These are phyloP conservation scores for Alternaria ethzedia DNA, from an alignment of 2,329 filamentous ascomycete species.

Conservation along the genomic window DNA sequence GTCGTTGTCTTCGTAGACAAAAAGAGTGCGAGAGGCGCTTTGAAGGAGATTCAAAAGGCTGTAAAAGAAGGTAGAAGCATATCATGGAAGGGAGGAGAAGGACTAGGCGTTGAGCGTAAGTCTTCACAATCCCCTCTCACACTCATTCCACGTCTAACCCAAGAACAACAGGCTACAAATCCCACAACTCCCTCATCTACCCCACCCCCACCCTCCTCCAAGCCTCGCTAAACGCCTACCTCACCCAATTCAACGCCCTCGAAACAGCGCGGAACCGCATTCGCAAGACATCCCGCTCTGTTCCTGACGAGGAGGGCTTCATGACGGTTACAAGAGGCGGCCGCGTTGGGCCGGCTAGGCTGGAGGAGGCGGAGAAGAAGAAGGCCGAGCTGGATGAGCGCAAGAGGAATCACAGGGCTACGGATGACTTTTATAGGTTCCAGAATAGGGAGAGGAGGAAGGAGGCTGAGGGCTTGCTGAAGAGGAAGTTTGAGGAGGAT, in stretches of 20 bases:
- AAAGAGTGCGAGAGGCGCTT: conserved; percentile 74
- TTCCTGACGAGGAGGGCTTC: conserved; percentile 94
- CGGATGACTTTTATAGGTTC: conserved; percentile 80
- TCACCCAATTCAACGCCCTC: conserved; percentile 74
- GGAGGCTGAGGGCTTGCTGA: conserved; percentile 71
- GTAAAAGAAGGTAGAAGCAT: conserved; percentile 65
- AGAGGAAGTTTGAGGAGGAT: conserved; percentile 79
- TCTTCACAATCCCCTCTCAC: not conserved
- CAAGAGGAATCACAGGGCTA: conserved; percentile 63
- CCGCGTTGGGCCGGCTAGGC: conserved; percentile 72
- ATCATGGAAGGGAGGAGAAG: conserved; percentile 66
- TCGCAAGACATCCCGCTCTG: conserved; percentile 70
- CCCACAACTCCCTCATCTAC: conserved; percentile 74
- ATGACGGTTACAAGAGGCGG: conserved; percentile 84
- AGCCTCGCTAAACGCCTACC: conserved; percentile 80
- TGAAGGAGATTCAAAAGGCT: conserved; percentile 75
- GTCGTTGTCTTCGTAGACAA: conserved; percentile 85
- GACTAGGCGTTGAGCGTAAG: conserved; percentile 61
- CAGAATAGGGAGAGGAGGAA: conserved; percentile 82
- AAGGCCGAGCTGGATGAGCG: conserved; percentile 61
- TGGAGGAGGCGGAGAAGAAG: conserved; percentile 68
- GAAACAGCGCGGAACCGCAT: conserved; percentile 70
- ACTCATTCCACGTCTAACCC: conserved; percentile 13
- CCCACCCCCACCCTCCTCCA: conserved; percentile 73
- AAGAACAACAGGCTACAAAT: conserved; percentile 56